Percentiles rank a stretch among this genome's conserved stretches.
phyloP scores from a whole-genome alignment of 148 eudicot genomes.

The Diospyros lotus region DNA sequence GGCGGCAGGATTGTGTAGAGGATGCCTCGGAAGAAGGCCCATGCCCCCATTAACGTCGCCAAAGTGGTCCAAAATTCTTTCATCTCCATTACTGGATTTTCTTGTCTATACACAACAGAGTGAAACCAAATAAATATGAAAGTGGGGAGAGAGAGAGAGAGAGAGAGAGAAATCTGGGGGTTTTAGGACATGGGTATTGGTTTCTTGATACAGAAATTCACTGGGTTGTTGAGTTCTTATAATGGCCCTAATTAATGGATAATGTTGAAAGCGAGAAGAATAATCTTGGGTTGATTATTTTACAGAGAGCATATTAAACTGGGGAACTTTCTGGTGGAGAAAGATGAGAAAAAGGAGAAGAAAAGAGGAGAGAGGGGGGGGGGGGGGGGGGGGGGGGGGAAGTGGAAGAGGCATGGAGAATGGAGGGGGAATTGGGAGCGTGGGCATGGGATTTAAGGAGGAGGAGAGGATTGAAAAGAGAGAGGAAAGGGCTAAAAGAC shows the following conservation, averaged over 20 bases:
- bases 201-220: not conserved
- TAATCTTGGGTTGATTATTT: no score
- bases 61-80: slow-evolving; percentile 78
- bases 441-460: slow-evolving; percentile 12
- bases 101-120: not conserved
- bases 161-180: not conserved
- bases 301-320: not conserved
- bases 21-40: slow-evolving; percentile 71
- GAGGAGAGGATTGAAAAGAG: slow-evolving; percentile 2
- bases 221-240: not conserved
- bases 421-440: not conserved
- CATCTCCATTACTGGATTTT: slow-evolving; percentile 28
- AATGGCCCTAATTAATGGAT: not conserved
- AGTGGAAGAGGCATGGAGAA: not conserved
- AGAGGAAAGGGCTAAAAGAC: slow-evolving; percentile 12
- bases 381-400: no score
- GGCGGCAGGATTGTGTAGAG: slow-evolving; percentile 75
- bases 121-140: no score
- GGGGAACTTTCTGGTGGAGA: not conserved
- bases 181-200: not conserved
- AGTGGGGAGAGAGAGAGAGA: not conserved
- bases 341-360: not conserved
- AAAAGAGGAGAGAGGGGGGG: not conserved
- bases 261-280: not conserved
- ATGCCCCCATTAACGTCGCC: slow-evolving; percentile 84